A percentile compares a stretch with the other conserved stretches of the same genome.
These are phyloP conservation scores for Monilinia fructigena DNA, from an alignment of 2,329 filamentous ascomycete species.

Conservation along the genomic window DNA sequence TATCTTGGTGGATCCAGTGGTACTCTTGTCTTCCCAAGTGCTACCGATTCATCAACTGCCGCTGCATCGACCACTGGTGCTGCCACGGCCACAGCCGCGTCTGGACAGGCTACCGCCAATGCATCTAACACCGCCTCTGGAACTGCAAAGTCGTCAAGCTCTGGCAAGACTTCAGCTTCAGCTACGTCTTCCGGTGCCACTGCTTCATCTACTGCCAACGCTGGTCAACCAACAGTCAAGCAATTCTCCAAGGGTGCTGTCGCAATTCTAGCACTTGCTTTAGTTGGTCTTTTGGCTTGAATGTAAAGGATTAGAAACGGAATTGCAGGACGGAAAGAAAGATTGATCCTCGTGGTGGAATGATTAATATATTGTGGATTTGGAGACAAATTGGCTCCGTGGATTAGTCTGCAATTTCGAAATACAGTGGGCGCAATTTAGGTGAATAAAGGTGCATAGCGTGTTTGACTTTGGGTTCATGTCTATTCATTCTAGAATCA, in stretches of 20 bases:
- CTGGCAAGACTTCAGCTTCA: conserved; percentile 9
- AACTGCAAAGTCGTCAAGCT: not conserved
- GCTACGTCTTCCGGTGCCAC: conserved; percentile 6
- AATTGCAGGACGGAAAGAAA: not conserved
- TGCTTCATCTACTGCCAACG: conserved; percentile 10
- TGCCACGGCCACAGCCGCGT: not conserved
- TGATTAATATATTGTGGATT: conserved; percentile 5
- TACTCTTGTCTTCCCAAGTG: conserved; percentile 12
- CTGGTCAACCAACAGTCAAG: conserved; percentile 12
- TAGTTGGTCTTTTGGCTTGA: conserved; percentile 15
- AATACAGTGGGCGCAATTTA: conserved; percentile 5
- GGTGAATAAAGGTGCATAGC: conserved; percentile 18
- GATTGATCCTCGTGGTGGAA: not conserved
- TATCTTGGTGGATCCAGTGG: conserved; percentile 14
- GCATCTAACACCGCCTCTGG: not conserved
- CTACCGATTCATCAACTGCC: conserved; percentile 3
- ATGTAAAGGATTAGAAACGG: not conserved
- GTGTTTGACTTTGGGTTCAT: conserved; percentile 13
- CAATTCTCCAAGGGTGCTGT: conserved; percentile 22
- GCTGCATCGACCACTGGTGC: conserved; percentile 9
- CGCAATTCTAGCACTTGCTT: conserved; percentile 20
- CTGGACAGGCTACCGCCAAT: not conserved
- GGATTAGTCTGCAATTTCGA: conserved; percentile 2
- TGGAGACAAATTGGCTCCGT: conserved; percentile 11
- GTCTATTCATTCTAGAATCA: conserved; percentile 7